Evolutionary conservation across 306 rosid genomes (phyloP).

Genomic region (Inga leiocalycina): DNA sequence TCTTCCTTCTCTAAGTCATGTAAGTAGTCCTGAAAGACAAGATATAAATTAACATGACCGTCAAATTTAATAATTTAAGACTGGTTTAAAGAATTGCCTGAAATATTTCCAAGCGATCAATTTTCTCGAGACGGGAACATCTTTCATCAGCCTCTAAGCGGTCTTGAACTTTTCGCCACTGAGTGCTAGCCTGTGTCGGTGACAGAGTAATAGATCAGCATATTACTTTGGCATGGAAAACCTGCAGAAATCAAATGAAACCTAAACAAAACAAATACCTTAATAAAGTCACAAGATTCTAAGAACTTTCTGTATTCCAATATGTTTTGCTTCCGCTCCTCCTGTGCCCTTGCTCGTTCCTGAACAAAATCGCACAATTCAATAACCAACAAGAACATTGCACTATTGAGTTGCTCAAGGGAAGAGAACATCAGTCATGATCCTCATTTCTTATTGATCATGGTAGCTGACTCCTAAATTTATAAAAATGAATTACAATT

Average conservation of each 20-base stretch:
- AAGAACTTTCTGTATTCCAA: constrained; percentile 70
- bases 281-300: constrained; percentile 92
- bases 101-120: constrained; percentile 78
- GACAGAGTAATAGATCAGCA: constrained; percentile 21
- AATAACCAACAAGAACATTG: constrained; percentile 34
- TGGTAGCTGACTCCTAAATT: background rate
- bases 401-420: background rate
- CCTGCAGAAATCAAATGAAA: constrained; percentile 15
- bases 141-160: constrained; percentile 92
- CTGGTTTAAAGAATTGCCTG: constrained; percentile 51
- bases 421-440: background rate
- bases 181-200: constrained; percentile 70
- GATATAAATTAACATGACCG: constrained; percentile 35
- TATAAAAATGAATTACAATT: background rate
- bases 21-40: constrained; percentile 64
- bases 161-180: constrained; percentile 96
- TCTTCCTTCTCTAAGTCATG: constrained; percentile 89
- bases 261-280: constrained; percentile 50
- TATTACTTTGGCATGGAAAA: constrained; percentile 32
- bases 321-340: constrained; percentile 66
- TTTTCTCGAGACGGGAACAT: constrained; percentile 85
- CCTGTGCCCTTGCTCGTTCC: constrained; percentile 82
- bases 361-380: constrained; percentile 38
- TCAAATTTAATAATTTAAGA: constrained; percentile 25
- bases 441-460: background rate